Base-by-base conservation (phyloP, 225 moss, liverwort and hornwort species). In the Sphagnum contortum region DNA sequence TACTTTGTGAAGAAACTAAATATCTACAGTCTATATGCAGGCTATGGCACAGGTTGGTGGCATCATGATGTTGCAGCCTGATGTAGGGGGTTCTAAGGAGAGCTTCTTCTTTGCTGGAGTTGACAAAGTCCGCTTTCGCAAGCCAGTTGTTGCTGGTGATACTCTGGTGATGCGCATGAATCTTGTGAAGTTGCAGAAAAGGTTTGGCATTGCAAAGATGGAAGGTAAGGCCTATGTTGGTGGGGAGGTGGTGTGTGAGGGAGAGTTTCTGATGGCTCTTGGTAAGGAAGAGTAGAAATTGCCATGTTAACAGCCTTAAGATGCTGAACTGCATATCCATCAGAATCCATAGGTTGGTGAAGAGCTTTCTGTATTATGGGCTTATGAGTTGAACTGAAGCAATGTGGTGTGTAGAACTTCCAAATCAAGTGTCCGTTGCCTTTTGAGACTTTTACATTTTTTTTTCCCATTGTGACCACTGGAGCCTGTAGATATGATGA, bases 31-130 rank as follows among this genome's bases (percentile, higher is more conserved):
- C 29, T 70, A 51, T 59, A 12, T 64, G 67, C 81, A 91, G 91
- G 88, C 98, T 59, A 77, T 98, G 93, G 98, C 98, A 63, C 98
- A 98, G 75, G 98, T 98, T 12, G 98, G 93, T 60, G 98, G 98
- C 49, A 93, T 98, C 57, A 89, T 98, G 47, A 87, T 98, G 93
- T 73, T 93, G 77, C 93, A 87, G 69, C 88, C 90, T 55, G 98
- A 89, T 64, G 87, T 93, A 3, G 93, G 93, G 49, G 98, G 98
- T 8, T 87, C 88, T 6, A 98, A 98, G 80, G 98, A 98, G 54
- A 77, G 66, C 51, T 98, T 98, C 73, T 89, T 93, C 67, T 98
- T 98, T 68, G 98, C 93, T 51, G 98, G 98, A 71, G 98, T 93
- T 44, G 98, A 98, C 77, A 90, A 86, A 73, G 93, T 98, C 59